A percentile compares a stretch with the other conserved stretches of the same genome.
These are phyloP conservation scores for Steccherinum ochraceum DNA, from an alignment of 768 basidiomycete genomes.

Conservation along the genomic window DNA sequence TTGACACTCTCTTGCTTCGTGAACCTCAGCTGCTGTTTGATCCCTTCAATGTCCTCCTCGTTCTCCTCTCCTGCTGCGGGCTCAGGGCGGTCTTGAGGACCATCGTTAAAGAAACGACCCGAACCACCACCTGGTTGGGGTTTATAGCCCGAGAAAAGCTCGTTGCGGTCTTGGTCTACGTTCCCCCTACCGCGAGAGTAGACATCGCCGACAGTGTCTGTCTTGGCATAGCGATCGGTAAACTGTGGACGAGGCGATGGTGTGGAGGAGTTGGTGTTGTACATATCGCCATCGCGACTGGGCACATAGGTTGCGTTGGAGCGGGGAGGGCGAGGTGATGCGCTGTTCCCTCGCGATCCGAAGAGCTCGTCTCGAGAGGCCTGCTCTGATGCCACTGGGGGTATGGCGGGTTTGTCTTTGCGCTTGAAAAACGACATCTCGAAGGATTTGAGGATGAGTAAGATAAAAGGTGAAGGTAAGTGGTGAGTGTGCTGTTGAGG, in stretches of 20 bases:
- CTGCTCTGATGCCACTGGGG: constrained; percentile 47
- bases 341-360: constrained; percentile 26
- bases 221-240: constrained; percentile 44
- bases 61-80: constrained; percentile 63
- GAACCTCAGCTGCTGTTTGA: constrained; percentile 86
- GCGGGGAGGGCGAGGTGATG: constrained; percentile 34
- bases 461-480: constrained; percentile 3
- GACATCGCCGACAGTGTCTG: constrained; percentile 51
- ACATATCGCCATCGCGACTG: constrained; percentile 64
- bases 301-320: constrained; percentile 56
- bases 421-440: constrained; percentile 72
- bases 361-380: constrained; percentile 19
- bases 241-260: constrained; percentile 11
- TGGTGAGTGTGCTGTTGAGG: background rate
- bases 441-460: too few species aligned
- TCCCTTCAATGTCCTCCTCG: constrained; percentile 89
- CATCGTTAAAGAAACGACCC: constrained; percentile 64
- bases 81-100: constrained; percentile 26
- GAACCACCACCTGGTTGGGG: constrained; percentile 45
- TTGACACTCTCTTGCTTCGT: constrained; percentile 90
- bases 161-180: constrained; percentile 60
- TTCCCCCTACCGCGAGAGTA: constrained; percentile 59
- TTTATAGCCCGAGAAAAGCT: constrained; percentile 72
- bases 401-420: constrained; percentile 60
- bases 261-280: constrained; percentile 25